Evolutionary conservation across 2,329 filamentous ascomycete genomes (phyloP).

Genomic region (Byssothecium circinans): DNA sequence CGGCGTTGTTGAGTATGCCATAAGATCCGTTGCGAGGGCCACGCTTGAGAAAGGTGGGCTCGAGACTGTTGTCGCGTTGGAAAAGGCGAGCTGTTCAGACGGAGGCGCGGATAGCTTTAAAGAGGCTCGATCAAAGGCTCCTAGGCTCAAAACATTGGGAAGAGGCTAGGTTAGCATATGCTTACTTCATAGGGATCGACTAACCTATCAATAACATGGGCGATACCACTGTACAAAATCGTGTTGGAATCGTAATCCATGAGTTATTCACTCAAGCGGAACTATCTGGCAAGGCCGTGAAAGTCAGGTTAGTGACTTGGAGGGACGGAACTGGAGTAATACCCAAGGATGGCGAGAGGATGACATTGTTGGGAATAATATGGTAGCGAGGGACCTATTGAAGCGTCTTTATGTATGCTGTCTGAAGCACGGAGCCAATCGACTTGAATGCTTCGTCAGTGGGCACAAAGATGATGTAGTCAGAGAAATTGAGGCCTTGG

Average conservation of each 20-base stretch:
- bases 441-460: slow-evolving; percentile 61
- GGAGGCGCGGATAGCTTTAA: slow-evolving; percentile 18
- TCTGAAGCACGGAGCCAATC: slow-evolving; percentile 56
- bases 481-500: slow-evolving; percentile 46
- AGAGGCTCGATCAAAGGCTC: slow-evolving; percentile 21
- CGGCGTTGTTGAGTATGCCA: slow-evolving; percentile 28
- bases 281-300: slow-evolving; percentile 39
- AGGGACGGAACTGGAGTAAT: slow-evolving; percentile 46
- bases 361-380: slow-evolving; percentile 58
- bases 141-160: slow-evolving; percentile 55
- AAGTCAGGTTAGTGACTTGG: slow-evolving; percentile 43
- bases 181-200: neutral
- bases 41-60: slow-evolving; percentile 23
- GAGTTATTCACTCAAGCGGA: slow-evolving; percentile 50
- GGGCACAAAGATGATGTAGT: slow-evolving; percentile 67
- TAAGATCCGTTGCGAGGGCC: slow-evolving; percentile 22
- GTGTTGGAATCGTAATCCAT: slow-evolving; percentile 46
- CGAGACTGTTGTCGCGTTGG: slow-evolving; percentile 20
- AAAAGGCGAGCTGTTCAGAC: slow-evolving; percentile 25
- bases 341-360: slow-evolving; percentile 53
- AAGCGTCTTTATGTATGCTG: slow-evolving; percentile 53
- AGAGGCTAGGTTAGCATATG: neutral
- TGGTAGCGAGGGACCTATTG: slow-evolving; percentile 64
- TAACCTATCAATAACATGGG: slow-evolving; percentile 56
- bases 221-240: slow-evolving; percentile 50